Conservation (phyloP, 179 eudicot species). For the Spergularia azorica region DNA sequence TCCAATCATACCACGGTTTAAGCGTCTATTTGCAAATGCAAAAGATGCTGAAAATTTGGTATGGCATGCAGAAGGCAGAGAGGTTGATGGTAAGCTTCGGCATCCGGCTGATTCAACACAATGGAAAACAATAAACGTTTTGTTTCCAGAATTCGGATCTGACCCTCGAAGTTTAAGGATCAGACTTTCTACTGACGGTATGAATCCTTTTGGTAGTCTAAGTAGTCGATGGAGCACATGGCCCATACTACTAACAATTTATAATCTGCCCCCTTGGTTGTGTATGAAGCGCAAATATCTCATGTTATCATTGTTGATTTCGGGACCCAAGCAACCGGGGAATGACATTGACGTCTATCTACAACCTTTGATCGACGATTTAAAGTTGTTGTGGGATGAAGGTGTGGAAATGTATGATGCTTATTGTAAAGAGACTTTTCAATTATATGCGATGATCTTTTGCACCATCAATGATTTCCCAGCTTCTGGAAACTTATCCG, state of each 20-base stretch:
- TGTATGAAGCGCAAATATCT: neutral
- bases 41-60: neutral
- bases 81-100: neutral
- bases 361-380: neutral
- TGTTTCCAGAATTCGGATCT: too few species aligned
- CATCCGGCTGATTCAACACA: neutral
- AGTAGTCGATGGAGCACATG: neutral
- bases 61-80: neutral
- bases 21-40: too few species aligned
- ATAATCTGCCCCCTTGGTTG: neutral
- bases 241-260: neutral
- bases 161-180: too few species aligned
- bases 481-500: constrained; percentile 16
- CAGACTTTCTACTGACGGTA: too few species aligned
- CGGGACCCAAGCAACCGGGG: neutral
- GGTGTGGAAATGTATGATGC: constrained; percentile 9
- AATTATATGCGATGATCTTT: constrained; percentile 14
- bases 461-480: constrained; percentile 23
- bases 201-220: too few species aligned
- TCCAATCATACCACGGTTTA: too few species aligned
- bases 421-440: neutral
- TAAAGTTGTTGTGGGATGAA: constrained; percentile 4
- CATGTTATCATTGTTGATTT: neutral
- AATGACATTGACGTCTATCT: too few species aligned
- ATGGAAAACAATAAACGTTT: too few species aligned